Conservation (phyloP, 2,329 filamentous ascomycete genomes). For the Penicillium corylophilum region DNA sequence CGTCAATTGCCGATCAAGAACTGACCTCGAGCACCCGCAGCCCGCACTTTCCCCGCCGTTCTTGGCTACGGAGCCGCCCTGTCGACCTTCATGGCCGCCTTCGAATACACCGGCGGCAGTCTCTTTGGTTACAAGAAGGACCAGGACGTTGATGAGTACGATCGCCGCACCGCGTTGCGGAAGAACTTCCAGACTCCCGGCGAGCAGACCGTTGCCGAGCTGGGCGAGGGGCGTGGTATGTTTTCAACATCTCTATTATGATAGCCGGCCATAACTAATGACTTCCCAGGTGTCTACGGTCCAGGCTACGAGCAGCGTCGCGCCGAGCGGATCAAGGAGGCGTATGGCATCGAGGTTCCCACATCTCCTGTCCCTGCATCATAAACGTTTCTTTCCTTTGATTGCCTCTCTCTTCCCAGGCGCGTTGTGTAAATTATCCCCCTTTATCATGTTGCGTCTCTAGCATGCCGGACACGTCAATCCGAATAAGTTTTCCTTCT, state of each 20-base stretch:
- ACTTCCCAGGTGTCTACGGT: conserved; percentile 66
- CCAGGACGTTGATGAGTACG: conserved; percentile 68
- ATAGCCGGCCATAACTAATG: conserved; percentile 10
- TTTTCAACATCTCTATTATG: conserved; percentile 1
- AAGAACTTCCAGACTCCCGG: conserved; percentile 71
- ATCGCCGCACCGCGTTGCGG: conserved; percentile 71
- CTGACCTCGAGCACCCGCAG: conserved; percentile 38
- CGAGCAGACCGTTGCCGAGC: conserved; percentile 74
- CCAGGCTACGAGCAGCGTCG: conserved; percentile 84
- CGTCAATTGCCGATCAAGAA: not conserved
- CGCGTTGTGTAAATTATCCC: conserved; percentile 32
- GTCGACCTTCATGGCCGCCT: conserved; percentile 60
- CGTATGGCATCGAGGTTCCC: conserved; percentile 82
- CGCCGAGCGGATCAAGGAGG: conserved; percentile 76
- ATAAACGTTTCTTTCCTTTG: conserved; percentile 30
- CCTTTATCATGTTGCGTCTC: conserved; percentile 23
- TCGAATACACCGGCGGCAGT: conserved; percentile 66
- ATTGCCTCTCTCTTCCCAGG: conserved; percentile 23
- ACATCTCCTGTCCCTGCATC: conserved; percentile 52
- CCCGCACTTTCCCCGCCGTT: conserved; percentile 66
- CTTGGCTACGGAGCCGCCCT: conserved; percentile 65
- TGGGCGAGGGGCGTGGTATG: conserved; percentile 85
- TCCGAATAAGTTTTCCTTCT: conserved; percentile 20
- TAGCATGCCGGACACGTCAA: conserved; percentile 23
- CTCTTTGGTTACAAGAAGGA: conserved; percentile 57